These are phyloP conservation scores for Deinandra increscens DNA, from an alignment of 129 eudicot species.

Conservation along the genomic window DNA sequence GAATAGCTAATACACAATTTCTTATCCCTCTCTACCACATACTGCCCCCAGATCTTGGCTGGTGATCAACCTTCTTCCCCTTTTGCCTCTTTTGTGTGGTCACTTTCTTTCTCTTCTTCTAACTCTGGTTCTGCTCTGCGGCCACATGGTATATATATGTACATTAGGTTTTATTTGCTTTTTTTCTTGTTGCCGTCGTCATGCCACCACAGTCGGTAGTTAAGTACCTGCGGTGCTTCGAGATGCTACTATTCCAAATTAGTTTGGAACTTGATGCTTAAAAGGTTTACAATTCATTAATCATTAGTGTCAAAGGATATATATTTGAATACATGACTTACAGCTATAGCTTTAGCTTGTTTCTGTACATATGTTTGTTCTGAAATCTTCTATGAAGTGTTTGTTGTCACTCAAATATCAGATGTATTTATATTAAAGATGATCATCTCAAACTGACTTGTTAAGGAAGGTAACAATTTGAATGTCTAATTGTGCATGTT, in stretches of 20 bases:
- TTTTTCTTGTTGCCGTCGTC: neutral
- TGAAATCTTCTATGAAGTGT: too few relatives aligned
- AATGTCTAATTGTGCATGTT: neutral
- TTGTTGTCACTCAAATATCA: too few relatives aligned
- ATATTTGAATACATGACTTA: neutral
- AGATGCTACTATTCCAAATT: neutral
- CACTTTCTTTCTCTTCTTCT: too few relatives aligned
- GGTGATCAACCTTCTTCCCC: too few relatives aligned
- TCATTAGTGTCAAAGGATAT: neutral
- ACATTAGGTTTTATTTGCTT: neutral
- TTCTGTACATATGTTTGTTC: neutral
- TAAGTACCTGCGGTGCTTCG: neutral
- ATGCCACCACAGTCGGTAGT: neutral
- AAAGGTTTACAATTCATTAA: neutral
- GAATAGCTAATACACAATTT: too few relatives aligned
- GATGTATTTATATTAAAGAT: too few relatives aligned
- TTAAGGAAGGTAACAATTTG: neutral
- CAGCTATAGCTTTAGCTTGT: neutral
- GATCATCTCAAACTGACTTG: neutral
- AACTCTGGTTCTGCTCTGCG: too few relatives aligned
- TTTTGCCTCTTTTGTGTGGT: too few relatives aligned
- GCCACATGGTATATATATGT: too few relatives aligned
- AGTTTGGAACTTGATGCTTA: constrained; percentile 7
- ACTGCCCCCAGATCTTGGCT: too few relatives aligned
- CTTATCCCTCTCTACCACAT: too few relatives aligned